Base-by-base conservation (phyloP, 2,329 filamentous ascomycete species). In the Myotisia sp. region DNA sequence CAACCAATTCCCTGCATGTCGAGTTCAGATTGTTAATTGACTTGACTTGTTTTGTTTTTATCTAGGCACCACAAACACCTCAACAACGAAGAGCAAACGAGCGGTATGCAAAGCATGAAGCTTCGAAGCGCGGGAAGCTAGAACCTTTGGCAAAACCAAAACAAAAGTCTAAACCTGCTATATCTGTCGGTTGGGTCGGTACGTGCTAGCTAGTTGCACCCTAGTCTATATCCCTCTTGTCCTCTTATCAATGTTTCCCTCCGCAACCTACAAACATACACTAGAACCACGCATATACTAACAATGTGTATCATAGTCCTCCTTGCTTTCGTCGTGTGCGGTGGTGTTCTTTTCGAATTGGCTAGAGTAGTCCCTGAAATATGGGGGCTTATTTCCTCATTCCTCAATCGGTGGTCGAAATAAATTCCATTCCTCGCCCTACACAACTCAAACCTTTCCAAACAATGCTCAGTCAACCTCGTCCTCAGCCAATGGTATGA, bases 81-180 rank as follows among this genome's bases (percentile, higher is more conserved):
- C 67, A 73, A 50, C 74, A 78, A 59, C 70, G 72, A 40, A 64
- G 65, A 46, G 73, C 74, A 27, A 78, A 78, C 54, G 68, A 71
- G 40, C 65, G 62, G 42, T 76, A 66, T 48, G 73, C 73, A 34
- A 67, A 67, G 45, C 54, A 60, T 41, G 70, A 76, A 50, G 68
- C 68, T 43, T 61, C 64, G 40, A 75, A 74, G 53, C 68, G 72
- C 53, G 74, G 73, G 40, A 72, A 68, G 52, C 56, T 55, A 28
- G 57, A 63, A 42, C 45, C 49, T 16, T 49, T 53, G 6, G 47
- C 59, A 33, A 64, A 67, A 50, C 51, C 59, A 41, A 65, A 67
- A 48, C 58, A 65, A 43, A 62, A 58, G 26, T 49, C 59, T 38
- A 72, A 69, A 52, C 58, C 65, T 12, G 68, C 74, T 0, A 60